phyloP scores from a whole-genome alignment of 2,329 filamentous ascomycete genomes.

The Nigrospora osmanthi region DNA sequence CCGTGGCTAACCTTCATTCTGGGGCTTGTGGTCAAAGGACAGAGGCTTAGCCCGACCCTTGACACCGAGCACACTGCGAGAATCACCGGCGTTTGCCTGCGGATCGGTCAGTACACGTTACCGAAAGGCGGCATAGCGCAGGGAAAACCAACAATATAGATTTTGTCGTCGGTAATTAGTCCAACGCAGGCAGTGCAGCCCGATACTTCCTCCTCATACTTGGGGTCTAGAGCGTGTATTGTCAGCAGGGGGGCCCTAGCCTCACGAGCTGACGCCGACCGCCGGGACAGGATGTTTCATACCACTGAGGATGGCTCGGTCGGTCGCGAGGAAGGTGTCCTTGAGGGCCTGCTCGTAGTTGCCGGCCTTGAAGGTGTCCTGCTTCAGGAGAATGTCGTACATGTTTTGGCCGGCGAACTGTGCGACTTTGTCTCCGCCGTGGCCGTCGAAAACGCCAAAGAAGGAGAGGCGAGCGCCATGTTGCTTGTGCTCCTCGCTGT shows the following conservation, averaged over 20 bases:
- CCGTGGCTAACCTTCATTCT: constrained; percentile 72
- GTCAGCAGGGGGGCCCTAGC: constrained; percentile 6
- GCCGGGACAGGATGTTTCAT: constrained; percentile 19
- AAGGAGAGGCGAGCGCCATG: constrained; percentile 75
- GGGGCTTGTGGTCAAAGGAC: constrained; percentile 98
- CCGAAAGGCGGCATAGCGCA: constrained; percentile 1
- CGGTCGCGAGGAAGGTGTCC: constrained; percentile 93
- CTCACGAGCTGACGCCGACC: not conserved
- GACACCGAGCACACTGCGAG: constrained; percentile 86
- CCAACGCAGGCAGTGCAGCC: constrained; percentile 94
- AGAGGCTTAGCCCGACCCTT: constrained; percentile 96
- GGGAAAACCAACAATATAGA: constrained; percentile 74
- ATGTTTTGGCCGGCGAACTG: constrained; percentile 88
- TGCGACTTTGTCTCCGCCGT: constrained; percentile 94
- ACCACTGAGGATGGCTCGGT: constrained; percentile 94
- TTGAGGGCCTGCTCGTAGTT: constrained; percentile 94
- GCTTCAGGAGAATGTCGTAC: constrained; percentile 89
- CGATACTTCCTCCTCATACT: constrained; percentile 95
- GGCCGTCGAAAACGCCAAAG: constrained; percentile 97
- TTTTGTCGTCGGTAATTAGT: constrained; percentile 82
- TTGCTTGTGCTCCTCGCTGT: constrained; percentile 47
- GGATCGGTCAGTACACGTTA: constrained; percentile 5
- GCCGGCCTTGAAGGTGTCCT: constrained; percentile 84
- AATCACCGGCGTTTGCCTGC: constrained; percentile 95
- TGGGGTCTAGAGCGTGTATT: constrained; percentile 59